These are phyloP conservation scores for Stephania japonica DNA, from an alignment of 164 flowering plant genomes.

Conservation along the genomic window DNA sequence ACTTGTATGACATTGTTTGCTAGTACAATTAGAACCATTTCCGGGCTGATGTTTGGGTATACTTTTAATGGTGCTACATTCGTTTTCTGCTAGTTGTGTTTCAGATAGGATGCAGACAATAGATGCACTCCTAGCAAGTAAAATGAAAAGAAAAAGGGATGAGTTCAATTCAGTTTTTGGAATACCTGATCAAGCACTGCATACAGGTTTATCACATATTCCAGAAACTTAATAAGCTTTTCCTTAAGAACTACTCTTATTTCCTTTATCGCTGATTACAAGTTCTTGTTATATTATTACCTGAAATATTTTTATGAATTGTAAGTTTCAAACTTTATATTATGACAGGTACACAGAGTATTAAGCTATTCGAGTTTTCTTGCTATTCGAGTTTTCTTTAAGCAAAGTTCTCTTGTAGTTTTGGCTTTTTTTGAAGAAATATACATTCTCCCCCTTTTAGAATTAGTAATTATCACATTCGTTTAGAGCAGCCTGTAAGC, in stretches of 20 bases:
- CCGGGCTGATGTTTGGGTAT: neutral
- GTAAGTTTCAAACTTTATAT: neutral
- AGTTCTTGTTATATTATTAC: too few species aligned
- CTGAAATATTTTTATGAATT: neutral
- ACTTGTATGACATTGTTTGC: neutral
- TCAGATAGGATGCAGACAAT: constrained; percentile 91
- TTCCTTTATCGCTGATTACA: neutral
- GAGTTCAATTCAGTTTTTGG: constrained; percentile 22
- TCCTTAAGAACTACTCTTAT: neutral
- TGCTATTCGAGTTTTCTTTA: neutral
- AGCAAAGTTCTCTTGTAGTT: neutral
- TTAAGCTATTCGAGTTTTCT: neutral
- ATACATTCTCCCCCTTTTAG: neutral
- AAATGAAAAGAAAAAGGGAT: constrained; percentile 64
- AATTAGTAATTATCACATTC: neutral
- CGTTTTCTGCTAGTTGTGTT: constrained; percentile 59
- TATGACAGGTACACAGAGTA: too few species aligned
- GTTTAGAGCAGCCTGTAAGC: neutral
- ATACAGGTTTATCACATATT: constrained; percentile 33
- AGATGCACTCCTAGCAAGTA: constrained; percentile 84
- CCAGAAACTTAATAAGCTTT: neutral
- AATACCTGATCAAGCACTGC: constrained; percentile 28
- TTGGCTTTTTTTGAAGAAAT: neutral
- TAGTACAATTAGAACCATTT: neutral
- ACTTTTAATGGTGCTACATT: constrained; percentile 16